Conservation (phyloP, 257 asterid genomes). For the Anisodus tanguticus region DNA sequence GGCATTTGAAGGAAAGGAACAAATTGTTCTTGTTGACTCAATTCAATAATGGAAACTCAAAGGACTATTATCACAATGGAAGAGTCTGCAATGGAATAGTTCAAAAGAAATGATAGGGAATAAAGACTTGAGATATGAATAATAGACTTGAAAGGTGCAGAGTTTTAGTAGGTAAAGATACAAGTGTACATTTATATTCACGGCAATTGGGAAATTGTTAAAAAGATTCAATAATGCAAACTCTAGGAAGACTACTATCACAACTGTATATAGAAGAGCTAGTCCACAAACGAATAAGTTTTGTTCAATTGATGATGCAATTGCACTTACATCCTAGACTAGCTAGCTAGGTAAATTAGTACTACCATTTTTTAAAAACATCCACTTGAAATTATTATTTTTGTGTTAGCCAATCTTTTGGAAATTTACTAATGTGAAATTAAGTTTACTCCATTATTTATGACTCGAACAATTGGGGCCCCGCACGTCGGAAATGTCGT, state of each 20-base stretch:
- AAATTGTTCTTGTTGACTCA: neutral
- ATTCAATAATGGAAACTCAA: slow-evolving; percentile 17
- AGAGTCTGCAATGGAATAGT: neutral
- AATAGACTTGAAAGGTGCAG: neutral
- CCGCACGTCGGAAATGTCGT: too few relatives aligned
- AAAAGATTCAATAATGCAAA: slow-evolving; percentile 1
- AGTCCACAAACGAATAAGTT: neutral
- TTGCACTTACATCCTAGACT: too few relatives aligned
- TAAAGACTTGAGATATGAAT: too few relatives aligned
- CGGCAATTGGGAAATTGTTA: neutral
- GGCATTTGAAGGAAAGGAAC: neutral
- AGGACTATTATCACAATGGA: neutral
- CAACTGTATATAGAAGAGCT: neutral
- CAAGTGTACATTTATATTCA: neutral
- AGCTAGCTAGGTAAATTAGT: neutral
- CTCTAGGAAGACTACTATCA: neutral
- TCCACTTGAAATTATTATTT: neutral
- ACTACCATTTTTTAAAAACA: neutral
- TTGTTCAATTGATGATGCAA: neutral
- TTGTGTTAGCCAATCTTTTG: slow-evolving; percentile 24
- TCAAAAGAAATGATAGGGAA: neutral
- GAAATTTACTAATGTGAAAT: too few relatives aligned
- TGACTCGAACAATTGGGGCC: too few relatives aligned
- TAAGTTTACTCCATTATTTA: too few relatives aligned
- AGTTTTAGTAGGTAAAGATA: neutral